Conservation (phyloP, 1,284 basidiomycete species). For the Pyrrhoderma lamaoense region DNA sequence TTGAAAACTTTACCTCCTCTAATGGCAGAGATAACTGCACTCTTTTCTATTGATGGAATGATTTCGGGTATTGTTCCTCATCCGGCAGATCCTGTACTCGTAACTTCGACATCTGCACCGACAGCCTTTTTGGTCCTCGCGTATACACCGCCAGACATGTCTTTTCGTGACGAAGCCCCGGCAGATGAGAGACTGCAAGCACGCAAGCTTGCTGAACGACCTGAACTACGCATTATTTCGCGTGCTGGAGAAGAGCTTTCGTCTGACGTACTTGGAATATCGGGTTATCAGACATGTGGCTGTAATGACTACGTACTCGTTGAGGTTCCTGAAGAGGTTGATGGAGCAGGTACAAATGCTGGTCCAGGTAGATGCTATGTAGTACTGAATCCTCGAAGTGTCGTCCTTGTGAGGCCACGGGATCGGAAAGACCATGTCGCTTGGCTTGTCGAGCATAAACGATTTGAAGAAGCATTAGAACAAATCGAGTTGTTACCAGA, state of each 20-base stretch:
- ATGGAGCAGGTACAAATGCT: background rate
- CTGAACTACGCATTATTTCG: slow-evolving; percentile 90
- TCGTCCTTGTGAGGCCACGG: slow-evolving; percentile 80
- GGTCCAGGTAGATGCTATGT: slow-evolving; percentile 52
- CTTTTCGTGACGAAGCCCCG: slow-evolving; percentile 60
- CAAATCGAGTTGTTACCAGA: slow-evolving; percentile 61
- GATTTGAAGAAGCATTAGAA: slow-evolving; percentile 85
- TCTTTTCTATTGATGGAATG: slow-evolving; percentile 95
- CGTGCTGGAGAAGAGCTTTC: slow-evolving; percentile 84
- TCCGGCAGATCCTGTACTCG: slow-evolving; percentile 29
- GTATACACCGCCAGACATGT: slow-evolving; percentile 67
- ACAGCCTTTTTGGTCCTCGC: slow-evolving; percentile 82
- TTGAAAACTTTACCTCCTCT: slow-evolving; percentile 39
- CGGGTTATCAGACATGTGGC: slow-evolving; percentile 75
- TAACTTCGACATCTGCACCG: slow-evolving; percentile 30
- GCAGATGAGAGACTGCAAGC: slow-evolving; percentile 66
- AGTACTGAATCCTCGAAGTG: slow-evolving; percentile 79
- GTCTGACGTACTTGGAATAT: slow-evolving; percentile 77
- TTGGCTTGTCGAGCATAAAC: slow-evolving; percentile 84
- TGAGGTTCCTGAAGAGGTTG: slow-evolving; percentile 32
- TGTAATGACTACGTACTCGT: slow-evolving; percentile 89
- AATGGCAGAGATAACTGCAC: slow-evolving; percentile 81
- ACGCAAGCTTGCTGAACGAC: slow-evolving; percentile 77
- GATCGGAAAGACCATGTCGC: slow-evolving; percentile 87
- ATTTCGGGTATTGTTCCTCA: slow-evolving; percentile 87